Base-by-base conservation (phyloP, 345 rosid species). In the Salix dunnii region DNA sequence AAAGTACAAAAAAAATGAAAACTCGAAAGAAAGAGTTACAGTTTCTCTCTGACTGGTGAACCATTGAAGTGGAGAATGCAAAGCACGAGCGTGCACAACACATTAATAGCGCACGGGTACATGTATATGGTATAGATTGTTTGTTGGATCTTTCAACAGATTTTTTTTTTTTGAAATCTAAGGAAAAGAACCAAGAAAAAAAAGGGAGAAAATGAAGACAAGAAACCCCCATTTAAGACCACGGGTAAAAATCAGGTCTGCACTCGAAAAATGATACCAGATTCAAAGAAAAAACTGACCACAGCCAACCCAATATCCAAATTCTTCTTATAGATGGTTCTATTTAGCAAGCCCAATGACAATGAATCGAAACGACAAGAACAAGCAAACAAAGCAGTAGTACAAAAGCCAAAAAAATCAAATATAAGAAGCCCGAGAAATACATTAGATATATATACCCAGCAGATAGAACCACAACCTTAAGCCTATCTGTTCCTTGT, bases 391-490 rank as follows among this genome's bases (percentile, higher is more conserved):
- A 66, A 67, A 60, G 49, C 6, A 63, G 63, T 23, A 4, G 63
- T 3, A 25, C 38, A 60, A 38, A 63, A 70, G 27, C n/a, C n/a
- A n/a, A 55, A 63, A 67, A 49, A 64, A 7, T 6, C 16, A 48
- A 49, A 12, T 69, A 81, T 49, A 49, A 66, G 68, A 71, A 72
- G 49, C 79, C 46, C 68, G 76, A 68, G 71, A 85, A 79, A 78
- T 71, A 79, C 84, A 79, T 58, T 58, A 23, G 63, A 3, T 74
- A 77, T 74, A 77, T 74, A 74, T 79, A 85, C 84, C 87, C 87
- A 84, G 84, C 86, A 86, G 93, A 87, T 82, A 88, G 88, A 88
- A 87, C 82, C 77, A 81, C 82, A 80, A 83, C 77, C 86, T 82
- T 71, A 82, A 66, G 82, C 75, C 76, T 40, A 40, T 10, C 43